Conservation (phyloP, 257 asterid genomes). For the Schizonepeta tenuifolia region DNA sequence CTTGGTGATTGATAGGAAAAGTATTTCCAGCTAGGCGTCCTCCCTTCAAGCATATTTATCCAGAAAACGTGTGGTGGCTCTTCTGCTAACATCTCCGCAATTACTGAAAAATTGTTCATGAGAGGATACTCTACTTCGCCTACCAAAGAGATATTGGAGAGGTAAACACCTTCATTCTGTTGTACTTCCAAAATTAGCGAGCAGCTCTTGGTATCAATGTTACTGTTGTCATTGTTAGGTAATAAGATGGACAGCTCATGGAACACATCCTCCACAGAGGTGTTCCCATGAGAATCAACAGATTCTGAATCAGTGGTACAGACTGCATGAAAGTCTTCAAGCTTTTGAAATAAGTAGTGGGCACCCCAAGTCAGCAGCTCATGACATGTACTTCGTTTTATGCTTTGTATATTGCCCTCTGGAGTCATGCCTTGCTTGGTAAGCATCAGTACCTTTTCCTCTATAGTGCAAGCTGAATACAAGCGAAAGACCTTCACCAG, state of each 20-base stretch:
- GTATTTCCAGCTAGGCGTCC: constrained; percentile 54
- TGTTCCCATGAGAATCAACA: constrained; percentile 27
- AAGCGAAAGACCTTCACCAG: constrained; percentile 63
- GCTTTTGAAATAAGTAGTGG: constrained; percentile 47
- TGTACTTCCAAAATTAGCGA: constrained; percentile 41
- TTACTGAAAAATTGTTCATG: constrained; percentile 34
- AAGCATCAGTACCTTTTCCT: constrained; percentile 59
- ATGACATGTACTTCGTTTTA: constrained; percentile 47
- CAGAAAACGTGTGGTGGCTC: constrained; percentile 50
- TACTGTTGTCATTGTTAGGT: constrained; percentile 39
- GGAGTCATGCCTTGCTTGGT: constrained; percentile 55
- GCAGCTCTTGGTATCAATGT: constrained; percentile 7
- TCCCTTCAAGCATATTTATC: constrained; percentile 51
- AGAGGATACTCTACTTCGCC: constrained; percentile 53
- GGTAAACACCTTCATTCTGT: constrained; percentile 45
- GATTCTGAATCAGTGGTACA: constrained; percentile 30
- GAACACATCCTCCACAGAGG: constrained; percentile 55
- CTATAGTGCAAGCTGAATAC: constrained; percentile 59
- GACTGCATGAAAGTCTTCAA: constrained; percentile 38
- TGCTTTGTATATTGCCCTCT: constrained; percentile 38
- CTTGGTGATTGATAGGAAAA: constrained; percentile 38
- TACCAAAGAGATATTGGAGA: constrained; percentile 39
- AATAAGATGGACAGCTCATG: constrained; percentile 47
- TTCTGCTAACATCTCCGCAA: constrained; percentile 38
- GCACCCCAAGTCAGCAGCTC: constrained; percentile 63